A percentile compares a stretch with the other conserved stretches of the same genome.
Evolutionary conservation across 2,329 filamentous ascomycete genomes (phyloP).

Genomic region (Aaosphaeria arxii): DNA sequence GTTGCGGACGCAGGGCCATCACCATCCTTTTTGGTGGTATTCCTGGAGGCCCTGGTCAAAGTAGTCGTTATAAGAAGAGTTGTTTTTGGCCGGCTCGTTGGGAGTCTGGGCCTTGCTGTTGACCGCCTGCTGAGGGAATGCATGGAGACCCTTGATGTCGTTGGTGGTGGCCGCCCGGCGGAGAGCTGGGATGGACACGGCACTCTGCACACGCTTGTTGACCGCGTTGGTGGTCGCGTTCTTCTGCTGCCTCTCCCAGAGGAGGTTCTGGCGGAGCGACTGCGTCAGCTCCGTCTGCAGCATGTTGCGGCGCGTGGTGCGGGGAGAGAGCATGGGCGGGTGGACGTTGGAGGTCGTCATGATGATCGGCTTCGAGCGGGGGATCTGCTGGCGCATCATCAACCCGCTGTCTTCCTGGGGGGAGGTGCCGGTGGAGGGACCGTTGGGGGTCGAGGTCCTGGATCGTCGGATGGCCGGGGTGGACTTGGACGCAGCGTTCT

Average conservation of each 20-base stretch:
- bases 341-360: slow-evolving; percentile 66
- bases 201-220: slow-evolving; percentile 81
- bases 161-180: slow-evolving; percentile 56
- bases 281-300: slow-evolving; percentile 91
- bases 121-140: slow-evolving; percentile 52
- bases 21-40: slow-evolving; percentile 87
- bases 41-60: slow-evolving; percentile 79
- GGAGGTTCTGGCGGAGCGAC: slow-evolving; percentile 82
- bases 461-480: slow-evolving; percentile 55
- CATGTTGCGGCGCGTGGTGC: slow-evolving; percentile 93
- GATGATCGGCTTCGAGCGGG: slow-evolving; percentile 78
- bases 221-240: slow-evolving; percentile 84
- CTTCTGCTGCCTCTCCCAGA: slow-evolving; percentile 96
- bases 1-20: slow-evolving; percentile 19
- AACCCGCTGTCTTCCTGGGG: slow-evolving; percentile 53
- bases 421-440: slow-evolving; percentile 60
- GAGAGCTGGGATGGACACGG: slow-evolving; percentile 27
- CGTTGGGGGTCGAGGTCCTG: slow-evolving; percentile 68
- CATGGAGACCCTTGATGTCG: slow-evolving; percentile 86
- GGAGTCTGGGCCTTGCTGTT: slow-evolving; percentile 47
- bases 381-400: slow-evolving; percentile 57
- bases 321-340: slow-evolving; percentile 78
- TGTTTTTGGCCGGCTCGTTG: slow-evolving; percentile 61
- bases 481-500: slow-evolving; percentile 60
- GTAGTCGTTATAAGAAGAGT: slow-evolving; percentile 73